Conservation (phyloP, 495 filamentous ascomycete species). For the Penicillium silybi region DNA sequence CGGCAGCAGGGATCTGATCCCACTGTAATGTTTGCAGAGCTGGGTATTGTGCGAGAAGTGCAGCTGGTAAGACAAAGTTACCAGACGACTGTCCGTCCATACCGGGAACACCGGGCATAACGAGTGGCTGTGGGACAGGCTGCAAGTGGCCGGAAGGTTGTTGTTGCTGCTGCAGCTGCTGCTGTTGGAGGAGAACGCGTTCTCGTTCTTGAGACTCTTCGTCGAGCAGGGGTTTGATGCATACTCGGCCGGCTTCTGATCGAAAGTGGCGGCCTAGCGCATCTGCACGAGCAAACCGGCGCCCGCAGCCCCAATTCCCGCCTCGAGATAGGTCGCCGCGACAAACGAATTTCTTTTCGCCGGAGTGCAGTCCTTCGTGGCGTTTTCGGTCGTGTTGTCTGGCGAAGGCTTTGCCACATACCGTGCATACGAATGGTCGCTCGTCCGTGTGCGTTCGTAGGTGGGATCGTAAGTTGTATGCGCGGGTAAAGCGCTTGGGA, state of each 20-base stretch:
- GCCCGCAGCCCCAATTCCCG: constrained; percentile 86
- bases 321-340: constrained; percentile 81
- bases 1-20: constrained; percentile 50
- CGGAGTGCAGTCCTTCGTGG: constrained; percentile 85
- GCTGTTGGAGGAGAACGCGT: constrained; percentile 61
- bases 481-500: constrained; percentile 82
- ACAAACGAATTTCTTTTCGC: constrained; percentile 97
- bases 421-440: constrained; percentile 88
- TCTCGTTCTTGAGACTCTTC: constrained; percentile 81
- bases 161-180: constrained; percentile 40
- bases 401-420: constrained; percentile 94
- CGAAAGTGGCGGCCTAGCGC: constrained; percentile 96
- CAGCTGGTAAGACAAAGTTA: constrained; percentile 74
- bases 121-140: constrained; percentile 39
- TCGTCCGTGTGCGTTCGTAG: constrained; percentile 90
- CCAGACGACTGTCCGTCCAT: constrained; percentile 42
- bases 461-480: constrained; percentile 89
- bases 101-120: constrained; percentile 37
- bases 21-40: constrained; percentile 81
- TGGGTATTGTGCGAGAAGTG: constrained; percentile 86
- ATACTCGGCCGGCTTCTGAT: constrained; percentile 90
- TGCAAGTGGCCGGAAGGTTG: constrained; percentile 34
- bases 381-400: constrained; percentile 91
- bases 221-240: constrained; percentile 91
- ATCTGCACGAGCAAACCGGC: constrained; percentile 91